Evolutionary conservation across 192 early-diverging fungal species (phyloP).

Genomic region (Coemansia sp.): DNA sequence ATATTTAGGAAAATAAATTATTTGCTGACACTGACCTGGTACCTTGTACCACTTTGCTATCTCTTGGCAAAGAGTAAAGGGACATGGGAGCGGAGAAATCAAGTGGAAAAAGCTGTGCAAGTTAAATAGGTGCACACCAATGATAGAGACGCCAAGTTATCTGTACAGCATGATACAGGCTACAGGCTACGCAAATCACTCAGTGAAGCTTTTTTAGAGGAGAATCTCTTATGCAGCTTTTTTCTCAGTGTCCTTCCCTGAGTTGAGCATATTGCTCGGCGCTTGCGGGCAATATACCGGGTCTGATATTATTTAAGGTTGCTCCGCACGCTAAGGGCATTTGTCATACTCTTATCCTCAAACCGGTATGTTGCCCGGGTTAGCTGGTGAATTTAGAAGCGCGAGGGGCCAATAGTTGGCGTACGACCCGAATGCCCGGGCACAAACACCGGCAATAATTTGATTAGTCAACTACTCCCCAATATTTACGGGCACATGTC

Average conservation of each 20-base stretch:
- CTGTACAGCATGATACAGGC: neutral
- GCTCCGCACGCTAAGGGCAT: neutral
- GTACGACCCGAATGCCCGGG: slow-evolving; percentile 1
- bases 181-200: neutral
- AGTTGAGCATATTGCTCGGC: neutral
- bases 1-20: neutral
- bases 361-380: neutral
- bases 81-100: neutral
- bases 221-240: neutral
- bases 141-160: neutral
- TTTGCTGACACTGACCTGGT: too few relatives aligned
- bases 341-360: neutral
- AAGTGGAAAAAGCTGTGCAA: too few relatives aligned
- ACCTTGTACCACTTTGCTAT: neutral
- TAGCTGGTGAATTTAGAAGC: neutral
- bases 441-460: neutral
- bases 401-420: neutral
- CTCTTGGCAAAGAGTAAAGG: neutral
- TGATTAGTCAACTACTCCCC: neutral
- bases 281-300: neutral
- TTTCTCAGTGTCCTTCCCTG: neutral
- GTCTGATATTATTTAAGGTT: neutral
- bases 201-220: neutral
- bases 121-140: neutral
- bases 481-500: neutral